phyloP scores from a whole-genome alignment of 306 rosid genomes.

The Glycine soja region DNA sequence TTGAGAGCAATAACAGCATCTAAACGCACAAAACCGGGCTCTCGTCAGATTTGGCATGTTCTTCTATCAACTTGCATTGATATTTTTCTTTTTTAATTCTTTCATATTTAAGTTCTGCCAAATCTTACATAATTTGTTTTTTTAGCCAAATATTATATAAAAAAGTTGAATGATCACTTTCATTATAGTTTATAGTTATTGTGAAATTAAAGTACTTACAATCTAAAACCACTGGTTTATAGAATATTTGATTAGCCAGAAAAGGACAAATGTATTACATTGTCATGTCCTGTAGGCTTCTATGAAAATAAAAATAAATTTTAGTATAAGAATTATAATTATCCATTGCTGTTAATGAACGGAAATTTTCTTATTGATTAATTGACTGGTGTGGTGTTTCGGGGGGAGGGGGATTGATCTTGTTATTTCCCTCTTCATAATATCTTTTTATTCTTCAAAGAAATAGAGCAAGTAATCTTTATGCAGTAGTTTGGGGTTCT shows the following conservation, averaged over 20 bases:
- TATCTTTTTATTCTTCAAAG: too few species aligned
- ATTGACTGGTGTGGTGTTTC: not conserved
- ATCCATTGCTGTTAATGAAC: not conserved
- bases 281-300: not conserved
- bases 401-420: too few species aligned
- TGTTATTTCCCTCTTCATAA: too few species aligned
- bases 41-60: slow-evolving; percentile 86
- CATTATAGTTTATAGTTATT: not conserved
- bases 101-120: slow-evolving; percentile 9
- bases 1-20: slow-evolving; percentile 96
- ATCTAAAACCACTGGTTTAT: not conserved
- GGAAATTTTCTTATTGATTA: slow-evolving; percentile 11
- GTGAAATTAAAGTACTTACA: too few species aligned
- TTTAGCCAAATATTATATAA: slow-evolving; percentile 24
- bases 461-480: not conserved
- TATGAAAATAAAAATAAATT: too few species aligned
- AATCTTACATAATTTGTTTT: slow-evolving; percentile 9
- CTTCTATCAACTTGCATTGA: slow-evolving; percentile 34
- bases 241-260: slow-evolving; percentile 15
- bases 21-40: slow-evolving; percentile 81
- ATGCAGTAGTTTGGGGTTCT: slow-evolving; percentile 15
- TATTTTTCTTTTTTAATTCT: slow-evolving; percentile 18
- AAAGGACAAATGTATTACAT: slow-evolving; percentile 6
- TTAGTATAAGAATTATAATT: not conserved
- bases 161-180: slow-evolving; percentile 1